Base-by-base conservation (phyloP, 163 green algal genomes). In the Scenedesmus sp. region DNA sequence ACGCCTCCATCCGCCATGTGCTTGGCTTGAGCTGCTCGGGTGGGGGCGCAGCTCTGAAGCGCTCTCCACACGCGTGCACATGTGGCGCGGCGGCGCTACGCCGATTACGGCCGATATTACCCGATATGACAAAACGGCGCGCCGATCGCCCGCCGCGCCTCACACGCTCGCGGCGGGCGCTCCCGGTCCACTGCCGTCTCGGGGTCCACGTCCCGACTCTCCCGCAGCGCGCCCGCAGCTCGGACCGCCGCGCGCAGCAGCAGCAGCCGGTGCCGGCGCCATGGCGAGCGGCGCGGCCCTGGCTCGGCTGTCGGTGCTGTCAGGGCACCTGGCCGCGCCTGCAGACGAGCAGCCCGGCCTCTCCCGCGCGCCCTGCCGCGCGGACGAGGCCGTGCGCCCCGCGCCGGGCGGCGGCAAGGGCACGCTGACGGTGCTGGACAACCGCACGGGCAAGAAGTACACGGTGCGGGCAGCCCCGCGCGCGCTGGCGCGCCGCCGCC, bases 361-460 rank as follows among this genome's bases (percentile, higher is more conserved):
- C n/a, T n/a, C n/a, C n/a, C n/a, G n/a, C n/a, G n/a, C n/a, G n/a
- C n/a, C n/a, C n/a, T n/a, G n/a, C n/a, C n/a, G n/a, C n/a, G n/a
- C n/a, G 28, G 64, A 82, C 34, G 56, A 88, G 31, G 53, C 77
- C 24, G 53, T 82, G 26, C 70, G 88, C 0, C 87, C 90, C 36
- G 86, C 90, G 6, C 91, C 91, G 24, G 93, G 91, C 0, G 95
- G 95, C 1, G 95, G 95, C 15, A 71, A 85, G 24, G 96, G 96
- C 33, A 93, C 82, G 9, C 85, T 99, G 3, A 93, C 87, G 11
- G 83, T 98, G 0, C 82, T 88, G 1, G 96, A 99, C 88, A 93
- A 92, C 34, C 85, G 96, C 64, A 98, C 92, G 7, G 95, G 94
- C 18, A 97, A 96, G 80, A 93, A 91, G 66, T 99, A 99, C 75